Conservation (phyloP, 106 monocot genomes). For the Phalaenopsis equestris region DNA sequence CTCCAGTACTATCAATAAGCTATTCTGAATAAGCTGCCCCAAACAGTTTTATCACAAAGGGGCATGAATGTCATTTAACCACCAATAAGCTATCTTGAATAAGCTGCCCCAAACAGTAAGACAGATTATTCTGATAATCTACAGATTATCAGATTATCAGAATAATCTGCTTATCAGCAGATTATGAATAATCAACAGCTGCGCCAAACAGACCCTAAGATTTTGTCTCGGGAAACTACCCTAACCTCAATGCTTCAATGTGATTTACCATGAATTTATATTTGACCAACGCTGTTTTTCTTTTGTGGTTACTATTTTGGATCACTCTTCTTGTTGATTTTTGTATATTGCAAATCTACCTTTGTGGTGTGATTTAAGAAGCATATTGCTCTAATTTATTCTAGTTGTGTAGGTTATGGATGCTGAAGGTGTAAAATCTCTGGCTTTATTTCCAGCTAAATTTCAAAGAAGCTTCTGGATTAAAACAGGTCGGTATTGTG, state of each 20-base stretch:
- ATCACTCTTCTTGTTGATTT: neutral
- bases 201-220: no score
- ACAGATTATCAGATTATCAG: no score
- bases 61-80: no score
- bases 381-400: neutral
- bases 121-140: no score
- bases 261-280: neutral
- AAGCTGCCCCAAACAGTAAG: no score
- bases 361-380: neutral
- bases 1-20: no score
- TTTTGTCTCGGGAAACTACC: neutral
- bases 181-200: no score
- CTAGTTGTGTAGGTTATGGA: constrained; percentile 63
- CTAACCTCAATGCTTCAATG: neutral
- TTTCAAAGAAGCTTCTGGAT: constrained; percentile 96
- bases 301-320: neutral
- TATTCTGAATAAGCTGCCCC: no score
- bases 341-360: neutral
- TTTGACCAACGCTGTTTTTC: neutral
- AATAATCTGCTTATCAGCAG: no score
- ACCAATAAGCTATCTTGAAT: no score
- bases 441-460: constrained; percentile 86
- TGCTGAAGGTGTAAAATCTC: constrained; percentile 58
- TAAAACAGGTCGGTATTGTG: constrained; percentile 53
- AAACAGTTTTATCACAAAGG: no score